phyloP scores from a whole-genome alignment of 768 basidiomycete genomes.

The Tylopilus balloui region DNA sequence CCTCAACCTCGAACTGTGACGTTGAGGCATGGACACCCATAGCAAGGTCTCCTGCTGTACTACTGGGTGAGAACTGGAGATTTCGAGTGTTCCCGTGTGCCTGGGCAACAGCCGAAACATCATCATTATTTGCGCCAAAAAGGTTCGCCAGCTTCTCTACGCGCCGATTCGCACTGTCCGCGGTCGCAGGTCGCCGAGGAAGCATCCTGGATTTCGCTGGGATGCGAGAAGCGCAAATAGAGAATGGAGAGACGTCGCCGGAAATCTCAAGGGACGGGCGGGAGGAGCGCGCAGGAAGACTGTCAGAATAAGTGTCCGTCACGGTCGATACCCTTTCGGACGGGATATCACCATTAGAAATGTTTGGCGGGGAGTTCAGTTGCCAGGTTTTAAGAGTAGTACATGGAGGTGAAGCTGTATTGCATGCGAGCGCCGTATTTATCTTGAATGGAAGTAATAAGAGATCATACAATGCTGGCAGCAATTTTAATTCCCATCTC shows the following conservation, averaged over 20 bases:
- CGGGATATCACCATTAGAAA: background rate
- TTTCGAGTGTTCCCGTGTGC: background rate
- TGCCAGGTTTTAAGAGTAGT: background rate
- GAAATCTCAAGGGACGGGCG: background rate
- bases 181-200: constrained; percentile 1
- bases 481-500: background rate
- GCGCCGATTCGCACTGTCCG: constrained; percentile 8
- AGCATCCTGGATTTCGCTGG: background rate
- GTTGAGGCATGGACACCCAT: background rate
- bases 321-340: background rate
- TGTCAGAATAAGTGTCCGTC: background rate
- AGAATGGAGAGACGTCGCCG: background rate
- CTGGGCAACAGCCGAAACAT: background rate
- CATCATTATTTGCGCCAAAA: constrained; percentile 13
- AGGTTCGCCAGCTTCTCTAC: constrained; percentile 14
- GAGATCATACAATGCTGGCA: background rate
- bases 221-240: background rate
- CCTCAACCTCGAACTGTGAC: constrained; percentile 31
- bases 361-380: background rate
- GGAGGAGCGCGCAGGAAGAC: background rate
- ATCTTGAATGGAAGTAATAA: constrained; percentile 5
- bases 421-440: background rate
- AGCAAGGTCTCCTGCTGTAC: constrained; percentile 4
- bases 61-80: background rate
- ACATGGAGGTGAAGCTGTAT: background rate